Evolutionary conservation across 768 basidiomycete species (phyloP), one percentile per base, ranked within the genome.

Genomic region (Mycena rebaudengoi): DNA sequence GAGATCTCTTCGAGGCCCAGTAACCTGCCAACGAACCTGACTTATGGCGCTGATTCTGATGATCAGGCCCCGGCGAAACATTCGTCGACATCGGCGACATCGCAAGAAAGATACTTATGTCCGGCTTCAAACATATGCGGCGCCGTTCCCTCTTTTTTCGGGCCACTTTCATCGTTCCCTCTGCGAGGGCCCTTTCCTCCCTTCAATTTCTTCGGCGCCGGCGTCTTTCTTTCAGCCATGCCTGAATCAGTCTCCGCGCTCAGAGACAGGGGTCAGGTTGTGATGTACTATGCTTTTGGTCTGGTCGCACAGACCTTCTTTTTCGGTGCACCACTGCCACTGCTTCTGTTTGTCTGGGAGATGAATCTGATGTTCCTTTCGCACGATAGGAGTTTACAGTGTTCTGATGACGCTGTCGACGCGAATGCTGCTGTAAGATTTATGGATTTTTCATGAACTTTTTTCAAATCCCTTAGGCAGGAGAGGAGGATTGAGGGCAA

Each of bases 301-400:
- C n/a, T 62, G 54, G 53, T 68, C 4, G 48, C 35, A 7, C 62
- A 64, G 18, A 68, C 66, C 4, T 43, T 64, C 45, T 46, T 68
- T 23, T 68, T 68, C 39, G 66, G 66, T 58, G 32, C 16, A 45
- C n/a, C n/a, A n/a, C n/a, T n/a, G n/a, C n/a, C 45, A 29, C 21
- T 12, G 21, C 18, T 44, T 41, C 35, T 32, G 21, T 32, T 45
- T 18, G 3, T 6, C 12, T 23, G 20, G 3, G 33, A 26, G 7
- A 23, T 10, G 6, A 7, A 26, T 48, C 30, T 8, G 32, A 8
- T 7, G n/a, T 2, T 28, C 11, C 30, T 39, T 26, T 8, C 32
- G 33, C 8, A 10, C 46, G n/a, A n/a, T n/a, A 67, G 66, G 66
- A 30, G 14, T 49, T 4, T 68, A 64, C 45, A 52, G 62, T 20